Evolutionary conservation across 176 grass and related monocot genomes (phyloP).

Genomic region (Triticum monococcum): DNA sequence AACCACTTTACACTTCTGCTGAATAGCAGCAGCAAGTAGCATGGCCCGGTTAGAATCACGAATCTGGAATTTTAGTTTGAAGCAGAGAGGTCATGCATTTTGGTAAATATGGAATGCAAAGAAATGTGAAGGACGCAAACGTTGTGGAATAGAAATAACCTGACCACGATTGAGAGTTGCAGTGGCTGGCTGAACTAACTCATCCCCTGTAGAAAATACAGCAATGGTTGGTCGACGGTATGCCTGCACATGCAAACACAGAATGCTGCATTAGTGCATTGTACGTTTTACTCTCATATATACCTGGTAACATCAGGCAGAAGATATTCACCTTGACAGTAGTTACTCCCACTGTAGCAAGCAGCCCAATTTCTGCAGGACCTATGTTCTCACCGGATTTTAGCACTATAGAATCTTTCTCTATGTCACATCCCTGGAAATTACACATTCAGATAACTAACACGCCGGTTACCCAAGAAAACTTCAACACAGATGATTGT

Average conservation of each 20-base stretch:
- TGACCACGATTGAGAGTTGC: slow-evolving; percentile 72
- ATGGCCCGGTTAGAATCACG: slow-evolving; percentile 92
- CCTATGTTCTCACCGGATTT: slow-evolving; percentile 74
- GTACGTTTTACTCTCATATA: neutral
- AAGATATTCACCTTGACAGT: slow-evolving; percentile 61
- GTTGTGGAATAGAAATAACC: slow-evolving; percentile 49
- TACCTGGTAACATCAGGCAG: neutral
- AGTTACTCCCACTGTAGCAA: slow-evolving; percentile 77
- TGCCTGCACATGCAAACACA: slow-evolving; percentile 46
- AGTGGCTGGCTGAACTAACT: slow-evolving; percentile 72
- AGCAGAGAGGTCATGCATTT: neutral
- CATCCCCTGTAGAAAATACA: slow-evolving; percentile 91
- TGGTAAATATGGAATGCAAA: neutral
- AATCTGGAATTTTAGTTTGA: slow-evolving; percentile 60
- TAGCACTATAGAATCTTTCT: slow-evolving; percentile 67
- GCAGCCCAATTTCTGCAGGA: slow-evolving; percentile 80
- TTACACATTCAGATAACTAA: slow-evolving; percentile 4
- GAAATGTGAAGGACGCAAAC: neutral
- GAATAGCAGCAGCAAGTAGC: slow-evolving; percentile 75
- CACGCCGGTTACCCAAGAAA: neutral
- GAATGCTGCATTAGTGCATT: neutral
- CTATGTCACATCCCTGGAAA: slow-evolving; percentile 81
- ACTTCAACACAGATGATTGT: neutral
- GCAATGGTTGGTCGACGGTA: slow-evolving; percentile 66
- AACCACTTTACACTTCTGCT: slow-evolving; percentile 80